These are phyloP conservation scores for Apiospora phragmitis DNA, from an alignment of 2,329 filamentous ascomycete species.

Conservation along the genomic window DNA sequence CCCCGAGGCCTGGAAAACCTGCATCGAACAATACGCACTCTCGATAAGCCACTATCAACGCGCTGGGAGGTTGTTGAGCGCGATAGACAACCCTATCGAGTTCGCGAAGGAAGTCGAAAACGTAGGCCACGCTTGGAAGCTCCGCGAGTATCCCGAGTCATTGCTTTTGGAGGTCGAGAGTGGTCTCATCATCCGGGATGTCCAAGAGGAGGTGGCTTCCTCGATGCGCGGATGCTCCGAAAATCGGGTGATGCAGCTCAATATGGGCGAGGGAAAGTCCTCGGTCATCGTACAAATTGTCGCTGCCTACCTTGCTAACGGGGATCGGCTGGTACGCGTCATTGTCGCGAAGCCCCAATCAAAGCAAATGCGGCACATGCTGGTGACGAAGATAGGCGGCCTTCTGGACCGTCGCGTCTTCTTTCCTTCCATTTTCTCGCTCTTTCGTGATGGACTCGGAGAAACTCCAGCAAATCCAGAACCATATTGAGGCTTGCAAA, in stretches of 20 bases:
- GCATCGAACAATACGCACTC: constrained; percentile 40
- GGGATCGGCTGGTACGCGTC: constrained; percentile 51
- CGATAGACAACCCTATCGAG: constrained; percentile 27
- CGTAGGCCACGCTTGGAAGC: constrained; percentile 59
- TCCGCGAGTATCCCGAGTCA: constrained; percentile 54
- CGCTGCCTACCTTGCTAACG: constrained; percentile 52
- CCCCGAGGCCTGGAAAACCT: constrained; percentile 33
- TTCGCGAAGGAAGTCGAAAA: constrained; percentile 47
- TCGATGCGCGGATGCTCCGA: not conserved
- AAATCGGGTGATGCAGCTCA: constrained; percentile 38
- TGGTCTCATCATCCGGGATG: constrained; percentile 58
- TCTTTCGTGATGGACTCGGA: constrained; percentile 35
- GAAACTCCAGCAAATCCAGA: constrained; percentile 37
- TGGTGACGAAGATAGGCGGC: constrained; percentile 55
- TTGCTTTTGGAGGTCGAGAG: constrained; percentile 66
- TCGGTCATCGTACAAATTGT: constrained; percentile 70
- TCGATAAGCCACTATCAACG: constrained; percentile 42
- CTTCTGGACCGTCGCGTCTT: constrained; percentile 55
- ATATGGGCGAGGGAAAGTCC: constrained; percentile 63
- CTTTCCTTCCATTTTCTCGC: constrained; percentile 60
- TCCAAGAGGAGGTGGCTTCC: constrained; percentile 60
- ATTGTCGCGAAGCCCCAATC: constrained; percentile 63
- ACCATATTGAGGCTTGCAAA: constrained; percentile 47
- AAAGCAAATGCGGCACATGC: constrained; percentile 59
- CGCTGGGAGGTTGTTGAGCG: constrained; percentile 39